Evolutionary conservation across 345 rosid genomes (phyloP), one percentile per base, ranked within the genome.

Genomic region (Litchi chinensis): DNA sequence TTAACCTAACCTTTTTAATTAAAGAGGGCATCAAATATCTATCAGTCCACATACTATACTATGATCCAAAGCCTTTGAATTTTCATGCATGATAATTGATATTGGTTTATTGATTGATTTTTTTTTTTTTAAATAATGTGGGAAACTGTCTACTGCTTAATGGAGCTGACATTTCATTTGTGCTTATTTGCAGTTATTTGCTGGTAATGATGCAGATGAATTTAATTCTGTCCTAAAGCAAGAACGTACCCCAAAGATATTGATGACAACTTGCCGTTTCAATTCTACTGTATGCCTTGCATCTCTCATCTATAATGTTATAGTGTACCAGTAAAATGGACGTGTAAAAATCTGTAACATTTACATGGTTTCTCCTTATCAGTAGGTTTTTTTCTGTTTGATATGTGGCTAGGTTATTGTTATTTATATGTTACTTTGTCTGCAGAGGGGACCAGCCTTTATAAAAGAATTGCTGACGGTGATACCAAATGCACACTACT

Each of bases 221-320:
- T 94, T 97, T 76, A 89, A 88, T 76, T 83, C 90, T 22, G 48
- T 96, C 40, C 79, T 94, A 77, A 90, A 87, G 73, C 91, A 86
- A 9, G 95, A 90, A 52, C 40, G 57, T 10, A 65, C 82, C 2
- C 95, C 98, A 0, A 94, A 93, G 87, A 82, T 92, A 82, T 83
- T 97, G 83, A 87, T 94, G 81, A 93, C 99, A 24, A 97, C 99
- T n/a, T 90, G 91, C 82, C 91, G 98, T 79, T 94, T 91, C 87
- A 90, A 96, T 81, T 97, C 98, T 52, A 84, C 92, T 46, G 98
- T 94, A 92, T 82, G 98, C 64, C 43, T 59, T 76, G 68, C 28
- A 8, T 76, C 28, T 11, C 41, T 63, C 68, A n/a, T 64, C 57
- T n/a, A 67, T 65, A 71, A 8, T 67, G 44, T 32, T 50, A 13